Conservation (phyloP, 345 rosid species). For the Pseudoturritis turrita region DNA sequence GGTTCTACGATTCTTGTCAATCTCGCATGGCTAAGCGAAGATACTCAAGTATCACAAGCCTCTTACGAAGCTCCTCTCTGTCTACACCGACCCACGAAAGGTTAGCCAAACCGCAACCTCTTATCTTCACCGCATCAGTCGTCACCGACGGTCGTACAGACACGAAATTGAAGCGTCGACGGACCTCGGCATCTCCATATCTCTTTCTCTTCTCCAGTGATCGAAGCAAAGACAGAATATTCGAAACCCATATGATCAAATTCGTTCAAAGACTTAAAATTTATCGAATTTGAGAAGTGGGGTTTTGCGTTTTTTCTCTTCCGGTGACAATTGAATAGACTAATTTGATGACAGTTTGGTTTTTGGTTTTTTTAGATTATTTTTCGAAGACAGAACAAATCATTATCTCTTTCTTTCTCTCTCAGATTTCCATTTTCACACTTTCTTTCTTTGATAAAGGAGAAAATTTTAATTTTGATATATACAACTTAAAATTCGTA, state of each 20-base stretch:
- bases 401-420: constrained; percentile 6
- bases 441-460: neutral
- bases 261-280: neutral
- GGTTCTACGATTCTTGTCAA: too few species aligned
- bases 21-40: constrained; percentile 68
- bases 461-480: neutral
- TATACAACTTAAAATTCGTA: too few species aligned
- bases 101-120: constrained; percentile 62
- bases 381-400: constrained; percentile 24
- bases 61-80: constrained; percentile 60
- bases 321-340: neutral
- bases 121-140: constrained; percentile 40
- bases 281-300: neutral
- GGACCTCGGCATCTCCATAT: constrained; percentile 32
- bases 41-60: constrained; percentile 61
- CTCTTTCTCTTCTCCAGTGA: neutral
- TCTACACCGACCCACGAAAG: constrained; percentile 61
- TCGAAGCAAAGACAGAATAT: neutral
- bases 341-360: constrained; percentile 4
- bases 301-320: neutral
- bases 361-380: neutral
- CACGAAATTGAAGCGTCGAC: constrained; percentile 44
- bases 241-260: neutral
- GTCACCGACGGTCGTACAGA: constrained; percentile 36
- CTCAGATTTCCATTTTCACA: neutral